A percentile compares a stretch with the other conserved stretches of the same genome.
These are phyloP conservation scores for Stephania cephalantha DNA, from an alignment of 164 flowering plant genomes.

Conservation along the genomic window DNA sequence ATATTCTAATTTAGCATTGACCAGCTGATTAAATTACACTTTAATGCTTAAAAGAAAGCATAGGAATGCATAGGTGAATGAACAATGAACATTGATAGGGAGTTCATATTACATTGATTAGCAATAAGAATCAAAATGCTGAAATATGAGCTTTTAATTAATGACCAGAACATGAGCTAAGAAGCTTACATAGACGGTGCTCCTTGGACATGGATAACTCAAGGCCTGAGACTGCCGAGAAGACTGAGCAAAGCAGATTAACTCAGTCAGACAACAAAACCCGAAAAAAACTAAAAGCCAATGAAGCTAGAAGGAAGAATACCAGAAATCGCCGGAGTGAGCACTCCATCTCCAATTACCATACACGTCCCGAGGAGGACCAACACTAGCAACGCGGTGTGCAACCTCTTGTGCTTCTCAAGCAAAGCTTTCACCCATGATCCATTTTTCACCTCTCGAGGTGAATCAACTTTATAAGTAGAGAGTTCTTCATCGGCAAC, in stretches of 20 bases:
- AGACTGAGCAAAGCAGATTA: conserved; percentile 17
- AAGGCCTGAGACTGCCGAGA: conserved; percentile 58
- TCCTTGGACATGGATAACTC: conserved; percentile 79
- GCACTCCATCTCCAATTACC: conserved; percentile 74
- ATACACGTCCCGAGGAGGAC: conserved; percentile 90
- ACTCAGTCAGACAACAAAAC: background rate
- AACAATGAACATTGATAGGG: background rate
- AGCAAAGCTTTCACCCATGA: conserved; percentile 52
- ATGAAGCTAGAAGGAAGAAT: background rate
- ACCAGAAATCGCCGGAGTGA: conserved; percentile 69
- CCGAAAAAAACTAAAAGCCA: background rate
- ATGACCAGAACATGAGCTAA: background rate
- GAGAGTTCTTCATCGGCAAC: conserved; percentile 67
- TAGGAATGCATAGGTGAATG: background rate
- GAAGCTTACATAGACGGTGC: conserved; percentile 69
- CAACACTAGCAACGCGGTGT: conserved; percentile 67
- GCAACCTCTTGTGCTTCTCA: conserved; percentile 66
- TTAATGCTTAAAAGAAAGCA: background rate
- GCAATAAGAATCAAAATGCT: background rate
- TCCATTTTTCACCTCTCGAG: conserved; percentile 42
- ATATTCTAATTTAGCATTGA: background rate
- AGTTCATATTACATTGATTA: background rate
- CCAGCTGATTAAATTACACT: background rate
- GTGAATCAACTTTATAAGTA: conserved; percentile 48
- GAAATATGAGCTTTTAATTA: background rate